A percentile compares a stretch with the other conserved stretches of the same genome.
phyloP scores from a whole-genome alignment of 2,329 filamentous ascomycete genomes.

The Ascochyta lentis region DNA sequence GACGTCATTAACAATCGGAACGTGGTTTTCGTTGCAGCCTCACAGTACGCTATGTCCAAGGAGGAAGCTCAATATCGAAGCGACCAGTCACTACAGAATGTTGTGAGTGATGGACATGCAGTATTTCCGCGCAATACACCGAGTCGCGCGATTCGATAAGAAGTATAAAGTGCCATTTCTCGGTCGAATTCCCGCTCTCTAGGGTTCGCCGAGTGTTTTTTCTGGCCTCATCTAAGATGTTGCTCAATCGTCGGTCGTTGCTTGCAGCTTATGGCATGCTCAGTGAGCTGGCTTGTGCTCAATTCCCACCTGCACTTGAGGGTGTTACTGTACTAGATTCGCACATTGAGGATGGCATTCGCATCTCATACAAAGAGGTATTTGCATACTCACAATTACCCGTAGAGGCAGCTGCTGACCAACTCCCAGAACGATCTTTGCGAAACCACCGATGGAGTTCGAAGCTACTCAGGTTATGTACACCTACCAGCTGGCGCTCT shows the following conservation, averaged over 20 bases:
- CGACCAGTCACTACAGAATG: neutral
- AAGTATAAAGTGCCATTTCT: constrained; percentile 5
- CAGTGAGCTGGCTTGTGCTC: constrained; percentile 29
- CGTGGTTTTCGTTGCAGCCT: constrained; percentile 19
- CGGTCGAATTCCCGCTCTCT: too few species aligned
- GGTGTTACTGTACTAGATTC: constrained; percentile 50
- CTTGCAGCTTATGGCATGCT: constrained; percentile 24
- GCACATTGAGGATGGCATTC: constrained; percentile 48
- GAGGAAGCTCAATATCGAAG: constrained; percentile 32
- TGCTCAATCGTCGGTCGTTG: constrained; percentile 11
- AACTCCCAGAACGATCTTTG: constrained; percentile 55
- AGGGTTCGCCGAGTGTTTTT: neutral
- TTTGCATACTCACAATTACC: neutral
- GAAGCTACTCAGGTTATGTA: constrained; percentile 66
- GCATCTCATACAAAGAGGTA: constrained; percentile 55
- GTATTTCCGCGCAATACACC: neutral
- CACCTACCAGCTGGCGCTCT: constrained; percentile 59
- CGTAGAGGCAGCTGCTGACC: neutral
- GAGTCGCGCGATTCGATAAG: neutral
- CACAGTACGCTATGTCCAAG: constrained; percentile 24
- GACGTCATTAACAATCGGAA: constrained; percentile 26
- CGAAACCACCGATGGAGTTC: constrained; percentile 63
- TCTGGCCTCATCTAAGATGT: constrained; percentile 11
- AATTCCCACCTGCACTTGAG: constrained; percentile 50
- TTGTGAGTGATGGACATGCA: constrained; percentile 4